Evolutionary conservation across 345 rosid genomes (phyloP), one percentile per base, ranked within the genome.

Genomic region (Eucalyptus pauciflora): DNA sequence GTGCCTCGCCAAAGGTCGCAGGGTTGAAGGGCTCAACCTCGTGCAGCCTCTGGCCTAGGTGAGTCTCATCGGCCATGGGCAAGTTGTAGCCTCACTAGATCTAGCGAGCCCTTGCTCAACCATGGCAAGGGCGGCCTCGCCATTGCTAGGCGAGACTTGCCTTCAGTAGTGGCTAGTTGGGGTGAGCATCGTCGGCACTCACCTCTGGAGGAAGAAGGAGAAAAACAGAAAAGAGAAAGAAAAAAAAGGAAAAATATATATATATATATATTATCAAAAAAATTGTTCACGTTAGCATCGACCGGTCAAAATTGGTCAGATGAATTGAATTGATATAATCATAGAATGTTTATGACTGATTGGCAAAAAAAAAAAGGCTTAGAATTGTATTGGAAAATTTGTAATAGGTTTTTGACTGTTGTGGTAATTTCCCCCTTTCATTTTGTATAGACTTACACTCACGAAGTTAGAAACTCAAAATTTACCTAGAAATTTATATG

Each of bases 11-110:
- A 52, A 0, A 52, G 24, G 58, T 25, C 10, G 0, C 58, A 52
- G 8, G 25, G 58, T 18, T 52, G 58, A 52, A 52, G 58, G 25
- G 24, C 10, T 52, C 58, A 52, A 52, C 58, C 58, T 52, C 25
- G 0, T 4, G 1, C 0, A 0, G 4, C 58, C 58, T 52, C 0
- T 18, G 0, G 25, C 58, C 10, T 52, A 1, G 25, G 58, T 52
- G 25, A 18, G 58, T 52, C 58, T 52, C 58, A 52, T 52, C 2
- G 1, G 1, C 10, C 58, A 52, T n/a, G 18, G 18, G 71, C 33
- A 64, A n/a, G 71, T n/a, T 10, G 2, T 8, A 52, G 2, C 71
- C 37, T 29, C 2, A 3, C 17, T 4, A 13, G 58, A 52, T 52
- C 0, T 18, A 0, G 58, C 25, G 0, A 52, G 58, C 58, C 58